Base-by-base conservation (phyloP, 768 basidiomycete species). In the Coprinopsis marcescibilis region DNA sequence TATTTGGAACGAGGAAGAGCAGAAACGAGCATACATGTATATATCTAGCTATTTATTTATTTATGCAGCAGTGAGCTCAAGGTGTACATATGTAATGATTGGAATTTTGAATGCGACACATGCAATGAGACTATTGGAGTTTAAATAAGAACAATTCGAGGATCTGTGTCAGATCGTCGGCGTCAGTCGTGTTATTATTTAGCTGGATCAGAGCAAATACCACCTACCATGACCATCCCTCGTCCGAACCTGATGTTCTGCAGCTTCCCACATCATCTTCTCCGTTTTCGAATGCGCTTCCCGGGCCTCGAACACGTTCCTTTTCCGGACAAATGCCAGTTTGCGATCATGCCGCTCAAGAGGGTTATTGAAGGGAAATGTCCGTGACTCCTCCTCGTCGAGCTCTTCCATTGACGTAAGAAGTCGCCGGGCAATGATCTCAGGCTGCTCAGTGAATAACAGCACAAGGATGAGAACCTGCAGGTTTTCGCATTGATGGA, bases 281-380 rank as follows among this genome's bases (percentile, higher is more conserved):
- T 49, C 48, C 17, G 10, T 10, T 7, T n/a, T 23, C 14, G 20
- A 26, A 30, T 49, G 48, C 4, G 48, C 48, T 30, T 37, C 17
- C 4, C 48, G 21, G 11, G 26, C 24, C n/a, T 15, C 41, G 23
- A 49, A 49, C 3, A 43, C 34, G 20, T 37, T 38, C 8, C 19
- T 25, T 17, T 38, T 49, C 35, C 32, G n/a, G 25, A 44, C 27
- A 26, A 43, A 49, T 19, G 44, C 48, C 24, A 49, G 20, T 14
- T 35, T 23, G 4, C 12, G 32, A 21, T 49, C 48, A 12, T 24
- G 19, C 17, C 25, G 20, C 14, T 25, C 14, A 4, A 36, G 12
- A 11, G 48, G 42, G 27, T 44, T 49, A 27, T 38, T 27, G 43
- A 49, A 44, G 1, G 42, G 48, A 21, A 49, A 49, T 12, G 20